A percentile compares a stretch with the other conserved stretches of the same genome.
Evolutionary conservation across 225 moss, liverwort and hornwort species (phyloP).

Genomic region (Climacium dendroides): DNA sequence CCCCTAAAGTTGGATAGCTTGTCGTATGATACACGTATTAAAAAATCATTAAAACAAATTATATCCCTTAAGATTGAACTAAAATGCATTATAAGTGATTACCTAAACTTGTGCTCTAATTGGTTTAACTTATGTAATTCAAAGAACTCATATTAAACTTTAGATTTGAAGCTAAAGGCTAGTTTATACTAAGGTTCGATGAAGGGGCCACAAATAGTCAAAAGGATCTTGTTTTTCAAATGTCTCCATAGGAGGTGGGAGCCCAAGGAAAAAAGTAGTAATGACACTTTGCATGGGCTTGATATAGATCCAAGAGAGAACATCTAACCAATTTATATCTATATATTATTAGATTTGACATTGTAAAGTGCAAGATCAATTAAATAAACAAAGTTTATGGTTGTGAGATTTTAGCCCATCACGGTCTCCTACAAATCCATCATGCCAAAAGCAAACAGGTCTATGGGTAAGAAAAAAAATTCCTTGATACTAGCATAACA

Average conservation of each 20-base stretch:
- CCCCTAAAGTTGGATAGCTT: too few relatives aligned
- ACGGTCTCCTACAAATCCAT: not conserved
- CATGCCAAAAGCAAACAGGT: accelerated
- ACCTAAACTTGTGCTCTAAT: not conserved
- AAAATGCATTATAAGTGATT: too few relatives aligned
- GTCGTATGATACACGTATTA: too few relatives aligned
- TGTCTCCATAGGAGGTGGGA: not conserved
- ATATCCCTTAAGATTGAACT: too few relatives aligned
- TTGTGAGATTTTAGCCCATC: not conserved
- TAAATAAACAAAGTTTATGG: not conserved
- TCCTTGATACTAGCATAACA: accelerated
- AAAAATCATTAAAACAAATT: too few relatives aligned
- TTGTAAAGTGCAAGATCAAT: accelerated
- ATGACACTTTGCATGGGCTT: not conserved
- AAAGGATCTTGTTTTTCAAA: accelerated
- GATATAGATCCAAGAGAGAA: not conserved
- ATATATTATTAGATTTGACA: not conserved
- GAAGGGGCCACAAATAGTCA: accelerated
- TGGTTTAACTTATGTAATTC: not conserved
- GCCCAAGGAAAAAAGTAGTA: accelerated
- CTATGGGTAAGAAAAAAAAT: accelerated
- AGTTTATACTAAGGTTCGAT: too few relatives aligned
- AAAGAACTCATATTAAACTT: not conserved
- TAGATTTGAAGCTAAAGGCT: accelerated
- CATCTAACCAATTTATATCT: accelerated